Evolutionary conservation across 352 stramenopile species (phyloP), one percentile per base, ranked within the genome.

Genomic region (Globisporangium solare): DNA sequence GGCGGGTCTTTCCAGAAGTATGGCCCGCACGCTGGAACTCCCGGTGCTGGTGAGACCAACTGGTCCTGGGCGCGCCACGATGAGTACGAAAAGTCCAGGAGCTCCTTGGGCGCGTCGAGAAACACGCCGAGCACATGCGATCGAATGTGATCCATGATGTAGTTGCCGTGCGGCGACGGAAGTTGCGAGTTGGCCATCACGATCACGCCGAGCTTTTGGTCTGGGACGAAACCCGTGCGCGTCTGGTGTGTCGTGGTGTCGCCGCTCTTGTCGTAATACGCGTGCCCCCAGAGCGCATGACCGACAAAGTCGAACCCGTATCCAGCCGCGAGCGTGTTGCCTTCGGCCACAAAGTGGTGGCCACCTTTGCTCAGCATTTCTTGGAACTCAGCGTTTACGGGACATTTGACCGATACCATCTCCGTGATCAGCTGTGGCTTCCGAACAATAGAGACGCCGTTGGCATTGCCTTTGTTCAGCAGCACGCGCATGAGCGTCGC

Each of bases 41-140:
- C 76, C 15, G 73, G 59, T 35, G 75, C 21, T 1, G 67, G 35
- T 2, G 73, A 61, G 31, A 70, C 7, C 1, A 77, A 46, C 21
- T 73, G 59, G 43, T 83, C 73, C 3, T 64, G 63, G 0, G 62
- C 43, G 18, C 73, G 67, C 69, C 68, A 79, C 20, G 63, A 57
- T 4, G 61, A 39, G 42, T 76, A 85, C 17, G 66, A 66, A 8
- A 66, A 61, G 47, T 86, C 72, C 31, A 90, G 55, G 32, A 84
- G 71, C 12, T 68, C 46, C 49, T 72, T 83, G 2, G 80, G 76
- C 1, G 88, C 70, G 31, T 86, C 76, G 13, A 90, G 58, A 39
- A 90, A 86, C 24, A 90, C 64, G 0, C 80, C 80, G 47, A 86
- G 70, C 11, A 88, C 58, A 58, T 90, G 88, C 47, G 75, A 80